Evolutionary conservation across 2,329 filamentous ascomycete species (phyloP).

Genomic region (Claviceps africana): DNA sequence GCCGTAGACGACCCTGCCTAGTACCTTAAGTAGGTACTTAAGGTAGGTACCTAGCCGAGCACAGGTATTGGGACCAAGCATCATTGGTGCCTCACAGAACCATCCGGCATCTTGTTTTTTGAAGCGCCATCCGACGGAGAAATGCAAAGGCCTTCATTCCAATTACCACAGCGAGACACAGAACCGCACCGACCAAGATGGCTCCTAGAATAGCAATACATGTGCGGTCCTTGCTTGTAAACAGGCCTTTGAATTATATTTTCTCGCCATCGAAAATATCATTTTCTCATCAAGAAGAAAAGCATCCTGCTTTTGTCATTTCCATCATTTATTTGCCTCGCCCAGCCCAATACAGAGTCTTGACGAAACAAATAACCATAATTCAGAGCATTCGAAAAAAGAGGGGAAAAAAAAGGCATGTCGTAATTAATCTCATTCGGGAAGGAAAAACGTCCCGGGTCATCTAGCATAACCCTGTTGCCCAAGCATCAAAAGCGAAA

Average conservation of each 20-base stretch:
- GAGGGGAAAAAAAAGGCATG: constrained; percentile 22
- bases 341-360: not conserved
- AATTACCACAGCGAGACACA: not conserved
- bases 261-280: constrained; percentile 10
- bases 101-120: not conserved
- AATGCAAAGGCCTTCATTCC: not conserved
- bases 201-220: constrained; percentile 2
- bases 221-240: not conserved
- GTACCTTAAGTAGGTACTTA: no score
- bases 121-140: not conserved
- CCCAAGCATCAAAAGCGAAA: constrained; percentile 3
- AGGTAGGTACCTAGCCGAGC: no score
- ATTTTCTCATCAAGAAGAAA: constrained; percentile 14
- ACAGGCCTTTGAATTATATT: not conserved
- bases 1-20: not conserved
- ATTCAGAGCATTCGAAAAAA: constrained; percentile 23
- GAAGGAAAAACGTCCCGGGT: constrained; percentile 13
- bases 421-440: constrained; percentile 22
- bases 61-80: not conserved
- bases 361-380: constrained; percentile 22
- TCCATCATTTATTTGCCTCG: constrained; percentile 8
- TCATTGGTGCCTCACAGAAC: not conserved
- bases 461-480: constrained; percentile 11
- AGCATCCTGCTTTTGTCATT: constrained; percentile 14
- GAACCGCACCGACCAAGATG: not conserved